Conservation (phyloP, 192 early-diverging fungal genomes). For the Funneliformis geosporum region DNA sequence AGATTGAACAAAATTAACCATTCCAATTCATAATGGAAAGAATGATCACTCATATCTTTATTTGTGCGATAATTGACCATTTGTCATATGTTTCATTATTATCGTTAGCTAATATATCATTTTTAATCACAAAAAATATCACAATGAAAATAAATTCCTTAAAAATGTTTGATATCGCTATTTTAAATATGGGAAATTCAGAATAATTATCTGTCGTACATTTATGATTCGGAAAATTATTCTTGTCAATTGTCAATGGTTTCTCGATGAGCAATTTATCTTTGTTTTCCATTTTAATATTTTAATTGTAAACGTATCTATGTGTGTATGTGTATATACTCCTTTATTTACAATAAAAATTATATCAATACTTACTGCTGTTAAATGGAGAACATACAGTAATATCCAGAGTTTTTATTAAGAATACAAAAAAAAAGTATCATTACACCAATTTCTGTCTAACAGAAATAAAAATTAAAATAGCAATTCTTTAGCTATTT, state of each 20-base stretch:
- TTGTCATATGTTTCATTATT: neutral
- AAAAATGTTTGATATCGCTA: neutral
- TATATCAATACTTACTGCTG: neutral
- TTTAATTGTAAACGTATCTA: neutral
- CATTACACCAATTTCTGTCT: too few relatives aligned
- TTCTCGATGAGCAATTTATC: neutral
- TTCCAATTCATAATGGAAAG: too few relatives aligned
- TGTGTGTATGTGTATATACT: too few relatives aligned
- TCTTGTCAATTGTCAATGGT: neutral
- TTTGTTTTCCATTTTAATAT: neutral
- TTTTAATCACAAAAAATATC: neutral
- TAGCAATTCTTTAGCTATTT: too few relatives aligned
- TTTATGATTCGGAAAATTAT: neutral
- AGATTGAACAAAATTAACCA: neutral
- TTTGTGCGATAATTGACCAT: neutral
- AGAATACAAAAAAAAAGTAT: too few relatives aligned
- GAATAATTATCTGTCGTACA: neutral
- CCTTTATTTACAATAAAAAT: neutral
- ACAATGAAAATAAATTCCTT: neutral
- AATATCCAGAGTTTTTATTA: too few relatives aligned
- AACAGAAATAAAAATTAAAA: too few relatives aligned
- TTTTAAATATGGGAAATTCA: neutral
- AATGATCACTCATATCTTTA: neutral
- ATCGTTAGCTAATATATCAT: neutral
- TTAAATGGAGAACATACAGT: neutral